phyloP scores from a whole-genome alignment of 1,284 basidiomycete species.

The Papiliotrema laurentii region DNA sequence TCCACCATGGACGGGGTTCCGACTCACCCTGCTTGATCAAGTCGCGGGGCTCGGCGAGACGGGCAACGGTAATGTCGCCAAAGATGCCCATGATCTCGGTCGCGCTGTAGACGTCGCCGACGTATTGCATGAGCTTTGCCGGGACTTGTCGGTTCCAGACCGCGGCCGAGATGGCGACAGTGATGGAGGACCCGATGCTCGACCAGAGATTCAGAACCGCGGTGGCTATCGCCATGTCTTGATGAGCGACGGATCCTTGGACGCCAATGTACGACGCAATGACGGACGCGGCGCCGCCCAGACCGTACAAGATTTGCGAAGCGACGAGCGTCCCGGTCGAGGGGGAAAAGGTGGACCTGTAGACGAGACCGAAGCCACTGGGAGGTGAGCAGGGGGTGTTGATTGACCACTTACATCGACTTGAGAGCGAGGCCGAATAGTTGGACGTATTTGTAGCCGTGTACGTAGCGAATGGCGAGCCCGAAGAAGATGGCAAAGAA shows the following conservation, averaged over 20 bases:
- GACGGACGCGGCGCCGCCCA: constrained; percentile 40
- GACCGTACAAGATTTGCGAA: constrained; percentile 32
- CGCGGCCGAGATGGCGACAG: constrained; percentile 34
- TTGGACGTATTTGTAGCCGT: too few species aligned
- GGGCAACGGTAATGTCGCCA: constrained; percentile 27
- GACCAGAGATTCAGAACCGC: constrained; percentile 45
- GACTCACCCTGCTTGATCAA: constrained; percentile 16
- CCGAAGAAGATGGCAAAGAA: too few species aligned
- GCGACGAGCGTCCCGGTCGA: constrained; percentile 33
- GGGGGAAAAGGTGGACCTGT: too few species aligned
- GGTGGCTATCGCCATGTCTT: constrained; percentile 44
- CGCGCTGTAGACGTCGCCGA: constrained; percentile 23
- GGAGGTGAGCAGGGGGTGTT: too few species aligned
- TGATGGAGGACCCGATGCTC: constrained; percentile 42
- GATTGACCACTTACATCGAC: too few species aligned
- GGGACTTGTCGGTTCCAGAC: constrained; percentile 40
- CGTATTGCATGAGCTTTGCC: constrained; percentile 18
- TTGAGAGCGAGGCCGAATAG: too few species aligned
- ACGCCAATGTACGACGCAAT: constrained; percentile 39
- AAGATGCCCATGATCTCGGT: constrained; percentile 28
- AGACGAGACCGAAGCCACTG: too few species aligned
- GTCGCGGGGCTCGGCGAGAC: constrained; percentile 29
- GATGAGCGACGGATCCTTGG: constrained; percentile 44
- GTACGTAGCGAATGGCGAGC: too few species aligned
- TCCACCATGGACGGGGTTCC: too few species aligned